Conservation (phyloP, 371 early-diverging fungal genomes). For the Cokeromyces recurvatus region DNA sequence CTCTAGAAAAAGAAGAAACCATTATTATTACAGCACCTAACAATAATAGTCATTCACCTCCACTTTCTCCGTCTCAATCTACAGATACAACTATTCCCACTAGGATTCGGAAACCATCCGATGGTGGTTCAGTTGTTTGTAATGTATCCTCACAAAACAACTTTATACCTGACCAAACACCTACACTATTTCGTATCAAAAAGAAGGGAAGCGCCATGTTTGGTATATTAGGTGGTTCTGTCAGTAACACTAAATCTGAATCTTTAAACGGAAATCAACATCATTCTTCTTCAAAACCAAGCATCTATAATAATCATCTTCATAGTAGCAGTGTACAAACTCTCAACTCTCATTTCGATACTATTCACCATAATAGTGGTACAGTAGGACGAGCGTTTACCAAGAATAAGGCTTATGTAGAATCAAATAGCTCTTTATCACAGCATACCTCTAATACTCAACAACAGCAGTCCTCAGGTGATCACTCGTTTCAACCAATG, state of each 20-base stretch:
- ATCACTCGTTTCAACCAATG: conserved; percentile 58
- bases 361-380: background rate
- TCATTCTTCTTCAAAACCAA: conserved; percentile 10
- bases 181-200: conserved; percentile 16
- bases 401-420: conserved; percentile 3
- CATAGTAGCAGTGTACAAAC: conserved; percentile 6
- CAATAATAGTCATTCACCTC: background rate
- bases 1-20: conserved; percentile 25
- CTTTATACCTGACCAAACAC: conserved; percentile 11
- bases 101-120: conserved; percentile 13
- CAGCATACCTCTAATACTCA: background rate
- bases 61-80: conserved; percentile 11
- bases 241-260: background rate
- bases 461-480: background rate
- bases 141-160: conserved; percentile 15
- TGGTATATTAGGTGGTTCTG: background rate
- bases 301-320: conserved; percentile 2
- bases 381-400: background rate
- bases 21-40: background rate
- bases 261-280: background rate
- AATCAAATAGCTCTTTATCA: background rate
- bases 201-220: conserved; percentile 25
- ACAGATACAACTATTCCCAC: background rate
- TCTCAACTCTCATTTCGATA: background rate
- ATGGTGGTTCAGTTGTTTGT: conserved; percentile 16